These are phyloP conservation scores for Petrea volubilis DNA, from an alignment of 257 asterid genomes.

Conservation along the genomic window DNA sequence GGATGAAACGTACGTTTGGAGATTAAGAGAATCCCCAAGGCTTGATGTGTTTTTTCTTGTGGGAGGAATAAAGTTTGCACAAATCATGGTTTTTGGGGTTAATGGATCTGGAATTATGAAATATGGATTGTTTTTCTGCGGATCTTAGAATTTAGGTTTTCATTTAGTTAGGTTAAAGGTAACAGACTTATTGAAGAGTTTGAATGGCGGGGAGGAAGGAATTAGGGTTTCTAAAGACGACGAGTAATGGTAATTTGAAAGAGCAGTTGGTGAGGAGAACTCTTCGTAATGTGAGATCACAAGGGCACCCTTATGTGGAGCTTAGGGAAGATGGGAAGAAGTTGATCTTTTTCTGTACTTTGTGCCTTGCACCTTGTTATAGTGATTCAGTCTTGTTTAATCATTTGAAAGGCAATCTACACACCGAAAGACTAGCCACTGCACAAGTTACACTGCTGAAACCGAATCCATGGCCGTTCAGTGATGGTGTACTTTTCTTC, in stretches of 20 bases:
- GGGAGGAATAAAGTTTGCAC: background rate
- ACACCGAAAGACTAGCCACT: constrained; percentile 62
- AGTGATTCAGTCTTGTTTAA: constrained; percentile 59
- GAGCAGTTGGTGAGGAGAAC: constrained; percentile 67
- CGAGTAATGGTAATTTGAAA: constrained; percentile 51
- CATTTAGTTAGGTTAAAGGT: constrained; percentile 19
- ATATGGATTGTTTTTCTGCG: constrained; percentile 7
- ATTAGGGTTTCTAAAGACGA: constrained; percentile 44
- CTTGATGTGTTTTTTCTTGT: background rate
- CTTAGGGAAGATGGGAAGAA: constrained; percentile 89
- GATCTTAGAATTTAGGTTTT: constrained; percentile 25
- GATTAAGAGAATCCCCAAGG: background rate
- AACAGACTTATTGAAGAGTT: constrained; percentile 7
- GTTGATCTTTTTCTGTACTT: constrained; percentile 74
- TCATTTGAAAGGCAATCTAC: constrained; percentile 83
- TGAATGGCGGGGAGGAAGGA: constrained; percentile 57
- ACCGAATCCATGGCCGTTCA: constrained; percentile 93
- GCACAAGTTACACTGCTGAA: constrained; percentile 77
- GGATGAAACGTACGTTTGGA: constrained; percentile 2
- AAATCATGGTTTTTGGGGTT: background rate
- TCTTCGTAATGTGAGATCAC: constrained; percentile 64
- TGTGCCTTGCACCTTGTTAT: constrained; percentile 84
- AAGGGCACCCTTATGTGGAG: constrained; percentile 86
- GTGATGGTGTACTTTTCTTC: constrained; percentile 86
- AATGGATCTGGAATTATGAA: background rate